These are phyloP conservation scores for Lepiota subincarnata DNA, from an alignment of 768 basidiomycete genomes.

Conservation along the genomic window DNA sequence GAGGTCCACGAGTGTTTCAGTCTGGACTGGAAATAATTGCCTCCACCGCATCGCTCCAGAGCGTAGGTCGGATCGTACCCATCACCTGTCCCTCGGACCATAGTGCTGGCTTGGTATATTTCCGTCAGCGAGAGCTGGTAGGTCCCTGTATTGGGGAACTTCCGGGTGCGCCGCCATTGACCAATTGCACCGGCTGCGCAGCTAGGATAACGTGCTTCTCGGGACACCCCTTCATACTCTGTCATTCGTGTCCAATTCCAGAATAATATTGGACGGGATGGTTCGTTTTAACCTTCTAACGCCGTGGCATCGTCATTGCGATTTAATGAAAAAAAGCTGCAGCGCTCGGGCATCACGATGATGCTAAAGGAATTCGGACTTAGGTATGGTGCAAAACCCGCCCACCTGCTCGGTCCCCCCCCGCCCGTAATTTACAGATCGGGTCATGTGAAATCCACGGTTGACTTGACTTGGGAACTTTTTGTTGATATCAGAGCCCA, in stretches of 20 bases:
- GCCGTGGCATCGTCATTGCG: too few relatives aligned
- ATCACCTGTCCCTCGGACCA: background rate
- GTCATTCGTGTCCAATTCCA: too few relatives aligned
- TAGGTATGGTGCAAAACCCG: too few relatives aligned
- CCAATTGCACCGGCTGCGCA: background rate
- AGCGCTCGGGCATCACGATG: too few relatives aligned
- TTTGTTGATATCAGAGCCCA: background rate
- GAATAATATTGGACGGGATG: too few relatives aligned
- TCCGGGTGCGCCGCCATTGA: background rate
- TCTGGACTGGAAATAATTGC: background rate
- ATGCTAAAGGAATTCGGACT: too few relatives aligned
- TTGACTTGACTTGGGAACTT: conserved; percentile 2
- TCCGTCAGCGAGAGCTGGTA: background rate
- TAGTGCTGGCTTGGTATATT: too few relatives aligned
- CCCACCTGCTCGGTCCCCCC: background rate
- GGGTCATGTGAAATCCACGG: background rate
- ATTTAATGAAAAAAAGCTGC: too few relatives aligned
- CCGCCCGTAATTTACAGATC: background rate
- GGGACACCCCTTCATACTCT: too few relatives aligned
- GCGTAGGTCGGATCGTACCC: background rate
- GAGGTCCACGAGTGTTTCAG: too few relatives aligned
- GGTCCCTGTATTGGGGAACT: background rate
- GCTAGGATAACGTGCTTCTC: too few relatives aligned
- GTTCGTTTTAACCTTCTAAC: too few relatives aligned
- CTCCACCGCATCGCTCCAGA: background rate